These are phyloP conservation scores for Bruguiera sexangula DNA, from an alignment of 345 rosid genomes.

Conservation along the genomic window DNA sequence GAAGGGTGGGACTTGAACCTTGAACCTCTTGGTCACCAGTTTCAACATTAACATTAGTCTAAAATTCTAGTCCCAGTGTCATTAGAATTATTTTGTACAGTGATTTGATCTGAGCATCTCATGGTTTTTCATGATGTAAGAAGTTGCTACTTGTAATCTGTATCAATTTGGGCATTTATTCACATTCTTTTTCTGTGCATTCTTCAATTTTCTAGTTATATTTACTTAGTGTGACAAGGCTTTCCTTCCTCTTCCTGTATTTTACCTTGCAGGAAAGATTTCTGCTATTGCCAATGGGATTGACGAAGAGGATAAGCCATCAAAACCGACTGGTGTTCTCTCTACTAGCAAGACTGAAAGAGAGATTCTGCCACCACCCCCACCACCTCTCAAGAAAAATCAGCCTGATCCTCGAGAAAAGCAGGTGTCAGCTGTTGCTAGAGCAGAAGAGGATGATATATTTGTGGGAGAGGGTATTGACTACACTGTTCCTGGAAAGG, in stretches of 20 bases:
- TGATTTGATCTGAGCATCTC: too few species aligned
- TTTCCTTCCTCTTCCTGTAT: slow-evolving; percentile 8
- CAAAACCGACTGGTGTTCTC: slow-evolving; percentile 42
- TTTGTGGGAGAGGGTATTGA: slow-evolving; percentile 84
- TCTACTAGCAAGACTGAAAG: slow-evolving; percentile 39
- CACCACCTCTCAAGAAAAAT: slow-evolving; percentile 54
- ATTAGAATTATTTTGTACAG: too few species aligned
- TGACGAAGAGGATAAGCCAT: slow-evolving; percentile 53
- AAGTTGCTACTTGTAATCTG: too few species aligned
- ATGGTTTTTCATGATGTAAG: too few species aligned
- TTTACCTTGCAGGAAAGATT: slow-evolving; percentile 46
- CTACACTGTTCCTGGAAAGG: slow-evolving; percentile 75
- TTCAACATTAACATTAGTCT: too few species aligned
- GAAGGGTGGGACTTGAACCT: too few species aligned
- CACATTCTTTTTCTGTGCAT: too few species aligned
- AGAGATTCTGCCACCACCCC: slow-evolving; percentile 55
- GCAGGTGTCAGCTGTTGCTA: slow-evolving; percentile 52
- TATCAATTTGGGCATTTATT: too few species aligned
- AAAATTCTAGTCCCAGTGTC: too few species aligned
- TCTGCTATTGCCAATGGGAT: slow-evolving; percentile 45
- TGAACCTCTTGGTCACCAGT: too few species aligned
- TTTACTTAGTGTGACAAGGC: not conserved
- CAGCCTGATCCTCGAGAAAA: slow-evolving; percentile 51
- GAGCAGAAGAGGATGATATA: slow-evolving; percentile 78
- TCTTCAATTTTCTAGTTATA: not conserved